Conservation (phyloP, 345 rosid genomes). For the Eucalyptus marginata region DNA sequence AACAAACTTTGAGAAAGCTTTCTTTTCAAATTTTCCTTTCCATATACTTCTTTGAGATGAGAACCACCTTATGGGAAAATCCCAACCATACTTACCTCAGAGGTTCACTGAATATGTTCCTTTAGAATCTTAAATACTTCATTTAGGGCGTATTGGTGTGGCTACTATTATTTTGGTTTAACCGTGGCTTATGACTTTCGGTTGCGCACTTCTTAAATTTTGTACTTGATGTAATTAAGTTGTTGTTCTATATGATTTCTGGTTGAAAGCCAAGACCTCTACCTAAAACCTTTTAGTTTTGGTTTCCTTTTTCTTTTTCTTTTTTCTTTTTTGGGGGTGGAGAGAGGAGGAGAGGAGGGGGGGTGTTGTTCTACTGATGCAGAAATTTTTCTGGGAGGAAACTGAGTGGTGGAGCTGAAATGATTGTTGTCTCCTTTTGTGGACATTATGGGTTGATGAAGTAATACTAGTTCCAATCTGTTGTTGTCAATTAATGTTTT, state of each 20-base stretch:
- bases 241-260: background rate
- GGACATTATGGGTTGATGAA: background rate
- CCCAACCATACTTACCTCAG: background rate
- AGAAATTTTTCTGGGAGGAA: background rate
- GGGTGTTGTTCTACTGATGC: background rate
- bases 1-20: background rate
- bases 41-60: background rate
- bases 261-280: background rate
- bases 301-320: background rate
- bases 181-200: background rate
- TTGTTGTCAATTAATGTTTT: background rate
- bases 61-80: background rate
- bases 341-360: fast-evolving
- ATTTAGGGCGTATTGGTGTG: background rate
- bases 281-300: background rate
- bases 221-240: background rate
- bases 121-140: background rate
- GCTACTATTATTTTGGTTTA: background rate
- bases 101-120: background rate
- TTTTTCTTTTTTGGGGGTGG: background rate
- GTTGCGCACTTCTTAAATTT: background rate
- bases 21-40: background rate
- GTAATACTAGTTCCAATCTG: background rate
- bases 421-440: background rate
- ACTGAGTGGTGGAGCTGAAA: background rate